Evolutionary conservation across 2,329 filamentous ascomycete species (phyloP), one percentile per base, ranked within the genome.

Genomic region (Curvularia spicifera): DNA sequence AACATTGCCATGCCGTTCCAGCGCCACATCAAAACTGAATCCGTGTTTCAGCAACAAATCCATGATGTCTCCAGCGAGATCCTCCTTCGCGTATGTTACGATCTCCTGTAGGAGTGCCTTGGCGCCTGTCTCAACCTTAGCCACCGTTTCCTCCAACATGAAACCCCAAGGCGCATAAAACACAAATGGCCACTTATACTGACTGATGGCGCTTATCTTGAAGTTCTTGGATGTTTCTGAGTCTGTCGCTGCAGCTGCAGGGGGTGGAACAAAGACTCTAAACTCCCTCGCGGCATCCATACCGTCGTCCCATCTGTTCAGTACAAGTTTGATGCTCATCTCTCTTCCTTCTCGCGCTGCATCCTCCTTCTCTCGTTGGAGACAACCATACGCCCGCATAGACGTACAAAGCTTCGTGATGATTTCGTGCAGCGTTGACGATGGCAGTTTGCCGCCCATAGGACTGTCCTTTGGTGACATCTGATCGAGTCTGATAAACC

Each of bases 11-110:
- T 66, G 60, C 37, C 78, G 69, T 26, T 79, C 69, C 46, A 75
- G 78, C 15, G 76, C 69, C 15, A 81, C 66, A 60, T 83, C 80
- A 57, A 83, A 82, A 4, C 73, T 75, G 45, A 82, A 78, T 0
- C 79, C 79, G 55, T 81, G 76, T 22, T 67, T 55, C 20, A 76
- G 12, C 22, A 81, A 48, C 46, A 78, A 39, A 7, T 64, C 46
- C 5, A 63, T 58, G 0, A 63, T 56, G 2, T 56, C 51, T 7
- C 62, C 37, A 18, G 46, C 42, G 10, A 59, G 8, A 18, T 61
- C 29, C 15, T 33, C 20, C 28, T 51, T 28, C 3, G 47, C 39
- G 26, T 50, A 56, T 13, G 44, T 13, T 5, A 55, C 24, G 18
- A 64, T 55, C 2, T 51, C 44, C 10, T 22, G 15, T 5, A 63